These are phyloP conservation scores for Skeletonema costatum DNA, from an alignment of 108 stramenopile species.

Conservation along the genomic window DNA sequence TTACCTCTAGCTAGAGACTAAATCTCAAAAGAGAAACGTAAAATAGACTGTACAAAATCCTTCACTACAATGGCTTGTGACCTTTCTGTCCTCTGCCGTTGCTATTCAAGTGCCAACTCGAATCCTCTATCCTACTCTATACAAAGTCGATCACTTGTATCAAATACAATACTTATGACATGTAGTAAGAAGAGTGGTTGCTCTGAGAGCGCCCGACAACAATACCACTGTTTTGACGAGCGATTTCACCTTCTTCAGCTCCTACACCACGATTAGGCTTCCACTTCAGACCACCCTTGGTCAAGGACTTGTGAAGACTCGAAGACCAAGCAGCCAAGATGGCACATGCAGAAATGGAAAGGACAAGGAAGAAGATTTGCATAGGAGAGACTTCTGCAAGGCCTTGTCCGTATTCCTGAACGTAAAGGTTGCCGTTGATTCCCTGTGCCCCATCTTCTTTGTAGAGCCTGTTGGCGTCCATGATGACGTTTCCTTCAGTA, in stretches of 20 bases:
- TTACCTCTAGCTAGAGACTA: too few species aligned
- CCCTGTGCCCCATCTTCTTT: too few species aligned
- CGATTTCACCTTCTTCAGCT: neutral
- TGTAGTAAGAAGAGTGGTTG: constrained; percentile 28
- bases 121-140: neutral
- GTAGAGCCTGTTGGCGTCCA: neutral
- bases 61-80: too few species aligned
- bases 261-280: constrained; percentile 35
- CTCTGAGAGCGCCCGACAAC: constrained; percentile 15
- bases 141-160: neutral
- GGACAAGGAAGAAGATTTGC: constrained; percentile 31
- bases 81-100: too few species aligned
- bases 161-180: constrained; percentile 1
- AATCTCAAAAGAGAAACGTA: too few species aligned
- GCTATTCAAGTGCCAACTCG: neutral
- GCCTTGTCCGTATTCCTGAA: too few species aligned
- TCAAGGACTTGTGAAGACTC: constrained; percentile 15
- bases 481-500: constrained; percentile 66
- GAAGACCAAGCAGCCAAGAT: constrained; percentile 28
- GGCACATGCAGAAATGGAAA: constrained; percentile 10
- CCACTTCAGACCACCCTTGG: constrained; percentile 28
- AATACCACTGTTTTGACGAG: constrained; percentile 15
- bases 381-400: constrained; percentile 23
- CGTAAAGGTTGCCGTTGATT: too few species aligned
- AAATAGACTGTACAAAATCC: too few species aligned